Conservation (phyloP, 352 stramenopile genomes). For the Phytophthora tubulina region DNA sequence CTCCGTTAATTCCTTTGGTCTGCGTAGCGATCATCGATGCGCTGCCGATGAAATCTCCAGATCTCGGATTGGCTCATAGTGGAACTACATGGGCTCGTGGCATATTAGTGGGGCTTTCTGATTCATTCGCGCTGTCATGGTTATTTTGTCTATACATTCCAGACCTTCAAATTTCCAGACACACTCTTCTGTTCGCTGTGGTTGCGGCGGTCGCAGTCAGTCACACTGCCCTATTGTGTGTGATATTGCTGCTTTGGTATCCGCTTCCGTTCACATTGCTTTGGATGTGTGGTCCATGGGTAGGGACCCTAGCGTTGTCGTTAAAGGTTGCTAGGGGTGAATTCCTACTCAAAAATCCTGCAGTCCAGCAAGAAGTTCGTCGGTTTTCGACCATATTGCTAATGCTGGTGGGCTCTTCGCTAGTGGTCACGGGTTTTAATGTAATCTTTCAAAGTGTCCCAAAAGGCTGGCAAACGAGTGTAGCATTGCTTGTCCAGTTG, state of each 20-base stretch:
- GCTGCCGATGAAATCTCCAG: conserved; percentile 18
- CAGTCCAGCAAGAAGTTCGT: conserved; percentile 19
- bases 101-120: background rate
- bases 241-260: conserved; percentile 20
- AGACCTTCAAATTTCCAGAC: conserved; percentile 21
- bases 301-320: conserved; percentile 15
- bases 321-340: conserved; percentile 19
- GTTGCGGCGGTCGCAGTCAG: conserved; percentile 1
- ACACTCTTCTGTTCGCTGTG: background rate
- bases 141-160: conserved; percentile 24
- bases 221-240: background rate
- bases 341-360: conserved; percentile 19
- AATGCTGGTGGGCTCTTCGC: conserved; percentile 7
- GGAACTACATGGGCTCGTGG: conserved; percentile 18
- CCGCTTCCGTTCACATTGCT: conserved; percentile 30
- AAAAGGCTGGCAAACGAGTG: conserved; percentile 1
- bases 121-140: conserved; percentile 18
- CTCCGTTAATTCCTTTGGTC: conserved; percentile 10
- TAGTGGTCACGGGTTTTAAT: conserved; percentile 19
- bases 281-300: conserved; percentile 24
- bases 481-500: conserved; percentile 10
- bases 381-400: conserved; percentile 12
- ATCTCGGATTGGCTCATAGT: conserved; percentile 25
- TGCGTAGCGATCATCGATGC: conserved; percentile 23
- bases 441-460: conserved; percentile 16